phyloP scores from a whole-genome alignment of 176 grass and related monocot species.

The Echinochloa phyllopogon region DNA sequence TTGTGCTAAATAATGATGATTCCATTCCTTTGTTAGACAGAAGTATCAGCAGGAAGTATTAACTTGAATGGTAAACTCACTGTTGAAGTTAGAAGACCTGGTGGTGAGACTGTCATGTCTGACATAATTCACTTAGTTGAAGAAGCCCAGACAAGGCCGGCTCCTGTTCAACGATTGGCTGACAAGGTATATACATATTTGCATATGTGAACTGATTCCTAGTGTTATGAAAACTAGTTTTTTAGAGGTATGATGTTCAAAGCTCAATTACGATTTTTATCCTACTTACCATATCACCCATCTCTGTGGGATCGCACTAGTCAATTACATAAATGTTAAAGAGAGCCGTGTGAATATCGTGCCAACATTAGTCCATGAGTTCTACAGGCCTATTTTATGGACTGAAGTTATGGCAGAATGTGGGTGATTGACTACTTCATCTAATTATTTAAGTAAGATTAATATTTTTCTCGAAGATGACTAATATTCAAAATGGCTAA shows the following conservation, averaged over 20 bases:
- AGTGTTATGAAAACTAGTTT: constrained; percentile 4
- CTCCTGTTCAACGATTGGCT: constrained; percentile 91
- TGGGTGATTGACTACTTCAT: constrained; percentile 2
- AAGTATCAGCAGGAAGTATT: constrained; percentile 94
- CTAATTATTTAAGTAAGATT: neutral
- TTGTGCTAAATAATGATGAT: constrained; percentile 31
- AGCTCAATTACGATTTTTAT: constrained; percentile 1
- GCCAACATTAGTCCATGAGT: neutral
- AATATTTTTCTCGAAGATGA: neutral
- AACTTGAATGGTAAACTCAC: constrained; percentile 95
- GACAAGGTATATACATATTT: constrained; percentile 71
- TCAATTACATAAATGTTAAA: neutral
- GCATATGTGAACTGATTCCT: constrained; percentile 18
- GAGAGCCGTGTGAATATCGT: neutral
- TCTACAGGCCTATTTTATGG: neutral
- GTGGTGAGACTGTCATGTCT: constrained; percentile 93
- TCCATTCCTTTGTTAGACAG: constrained; percentile 59
- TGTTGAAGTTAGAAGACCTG: constrained; percentile 89
- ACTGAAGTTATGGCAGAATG: constrained; percentile 14
- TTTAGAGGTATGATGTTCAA: constrained; percentile 14
- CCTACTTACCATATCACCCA: neutral
- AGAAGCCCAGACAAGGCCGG: constrained; percentile 93
- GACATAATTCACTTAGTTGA: constrained; percentile 93
- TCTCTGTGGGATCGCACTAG: neutral
- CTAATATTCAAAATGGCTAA: constrained; percentile 25